A percentile compares a stretch with the other conserved stretches of the same genome.
Conservation (phyloP, 768 basidiomycete species). For the Amanita rubescens region DNA sequence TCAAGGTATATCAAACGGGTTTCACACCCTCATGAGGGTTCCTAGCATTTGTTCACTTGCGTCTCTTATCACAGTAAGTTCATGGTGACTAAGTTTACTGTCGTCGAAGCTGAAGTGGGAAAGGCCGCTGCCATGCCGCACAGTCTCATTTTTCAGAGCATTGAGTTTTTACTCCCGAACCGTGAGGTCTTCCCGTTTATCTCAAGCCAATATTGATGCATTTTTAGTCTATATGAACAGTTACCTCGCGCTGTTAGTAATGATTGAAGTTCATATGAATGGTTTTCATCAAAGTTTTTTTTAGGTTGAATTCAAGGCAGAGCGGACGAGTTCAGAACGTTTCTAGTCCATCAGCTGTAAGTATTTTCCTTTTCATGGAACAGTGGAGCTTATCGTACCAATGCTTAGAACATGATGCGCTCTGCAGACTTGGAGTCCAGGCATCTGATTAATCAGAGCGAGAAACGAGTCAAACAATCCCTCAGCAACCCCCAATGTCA, state of each 20-base stretch:
- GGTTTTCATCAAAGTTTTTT: too few species aligned
- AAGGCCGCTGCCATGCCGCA: conserved; percentile 13
- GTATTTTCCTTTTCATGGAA: too few species aligned
- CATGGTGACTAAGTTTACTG: background rate
- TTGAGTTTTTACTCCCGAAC: conserved; percentile 16
- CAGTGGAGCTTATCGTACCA: too few species aligned
- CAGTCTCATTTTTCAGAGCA: conserved; percentile 15
- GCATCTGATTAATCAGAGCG: too few species aligned
- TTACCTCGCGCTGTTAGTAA: background rate
- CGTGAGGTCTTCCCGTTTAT: conserved; percentile 6
- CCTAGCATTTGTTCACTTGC: background rate
- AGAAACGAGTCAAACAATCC: too few species aligned
- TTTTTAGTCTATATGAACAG: background rate
- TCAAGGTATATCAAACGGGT: background rate
- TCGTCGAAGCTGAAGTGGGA: background rate
- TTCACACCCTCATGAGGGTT: background rate
- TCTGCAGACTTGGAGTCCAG: too few species aligned
- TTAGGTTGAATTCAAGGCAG: too few species aligned
- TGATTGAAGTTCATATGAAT: too few species aligned
- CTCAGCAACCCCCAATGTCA: too few species aligned
- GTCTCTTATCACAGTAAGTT: background rate
- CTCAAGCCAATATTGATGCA: background rate
- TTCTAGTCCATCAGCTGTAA: too few species aligned
- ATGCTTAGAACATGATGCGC: too few species aligned
- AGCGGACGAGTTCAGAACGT: too few species aligned